Base-by-base conservation (phyloP, 345 rosid genomes). In the Boechera divaricarpa region DNA sequence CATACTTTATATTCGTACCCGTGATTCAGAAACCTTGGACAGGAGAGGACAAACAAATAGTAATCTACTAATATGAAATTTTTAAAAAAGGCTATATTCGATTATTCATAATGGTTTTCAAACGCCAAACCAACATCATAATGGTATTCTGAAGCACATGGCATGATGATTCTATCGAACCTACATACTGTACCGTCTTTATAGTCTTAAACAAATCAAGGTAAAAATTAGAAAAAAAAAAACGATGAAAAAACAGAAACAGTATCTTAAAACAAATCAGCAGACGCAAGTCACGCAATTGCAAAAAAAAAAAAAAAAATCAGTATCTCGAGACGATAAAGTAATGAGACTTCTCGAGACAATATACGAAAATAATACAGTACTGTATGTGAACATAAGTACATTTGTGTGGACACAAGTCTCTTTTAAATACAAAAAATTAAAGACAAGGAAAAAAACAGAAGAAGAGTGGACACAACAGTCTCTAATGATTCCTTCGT, bases 381-480 rank as follows among this genome's bases (percentile, higher is more conserved):
- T 39, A 44, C 15, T 12, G 15, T 42, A 42, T 42, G 49, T 26
- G 51, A 68, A 68, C 33, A 49, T 11, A 33, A 2, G 45, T 33
- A 13, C 26, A 69, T 10, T 39, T 5, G 31, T 56, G 73, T 69
- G 73, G 56, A 31, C 55, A 47, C 0, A 47, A 28, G 29, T 28
- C 29, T 28, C 29, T 28, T 2, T 2, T 28, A 28, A 28, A 28
- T 28, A 28, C 29, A 28, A 28, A 28, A 28, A 28, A 2, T 21
- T 21, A 28, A 28, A 28, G 29, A 2, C 3, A 28, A 28, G 29
- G 29, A 28, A 28, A 32, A 39, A 45, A 13, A 35, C 42, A 29
- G 48, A 15, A 57, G 68, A 53, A 76, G 70, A 77, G 71, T 77
- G 76, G 70, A 63, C 28, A 54, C 64, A 70, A 70, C 12, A 70